phyloP scores from a whole-genome alignment of 78 protist species.

The Dictyostelium firmibasis region DNA sequence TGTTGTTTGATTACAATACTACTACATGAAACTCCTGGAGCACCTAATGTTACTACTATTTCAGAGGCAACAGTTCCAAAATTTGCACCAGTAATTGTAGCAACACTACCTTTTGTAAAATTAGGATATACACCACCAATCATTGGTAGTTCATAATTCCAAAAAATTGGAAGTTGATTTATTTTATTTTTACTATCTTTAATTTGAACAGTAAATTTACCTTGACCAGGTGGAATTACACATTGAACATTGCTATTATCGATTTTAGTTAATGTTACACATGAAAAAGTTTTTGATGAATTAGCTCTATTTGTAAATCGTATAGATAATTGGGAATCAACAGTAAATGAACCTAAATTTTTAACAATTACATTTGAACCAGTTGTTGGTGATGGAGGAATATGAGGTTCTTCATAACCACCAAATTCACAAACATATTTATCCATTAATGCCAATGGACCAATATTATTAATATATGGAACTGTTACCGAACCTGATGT shows the following conservation, averaged over 20 bases:
- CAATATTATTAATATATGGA: slow-evolving; percentile 23
- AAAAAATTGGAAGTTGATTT: neutral
- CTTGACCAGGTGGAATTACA: slow-evolving; percentile 3
- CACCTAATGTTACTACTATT: neutral
- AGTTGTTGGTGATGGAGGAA: neutral
- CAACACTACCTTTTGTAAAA: neutral
- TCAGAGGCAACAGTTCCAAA: neutral
- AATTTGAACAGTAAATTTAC: neutral
- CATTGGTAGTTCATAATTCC: slow-evolving; percentile 15
- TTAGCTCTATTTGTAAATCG: neutral
- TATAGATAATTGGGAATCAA: neutral
- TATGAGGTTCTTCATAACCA: slow-evolving; percentile 12
- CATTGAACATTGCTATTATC: neutral
- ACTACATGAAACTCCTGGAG: neutral
- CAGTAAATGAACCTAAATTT: neutral
- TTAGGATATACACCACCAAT: neutral
- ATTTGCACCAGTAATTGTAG: slow-evolving; percentile 6
- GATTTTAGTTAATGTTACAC: neutral
- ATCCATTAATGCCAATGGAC: neutral
- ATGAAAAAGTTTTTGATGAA: neutral
- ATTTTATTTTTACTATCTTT: neutral
- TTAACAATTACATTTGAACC: neutral
- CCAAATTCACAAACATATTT: slow-evolving; percentile 41
- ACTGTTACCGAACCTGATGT: neutral
- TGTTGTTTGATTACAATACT: neutral